Evolutionary conservation across 2,329 filamentous ascomycete genomes (phyloP), one percentile per base, ranked within the genome.

Genomic region (Cordyceps militaris): DNA sequence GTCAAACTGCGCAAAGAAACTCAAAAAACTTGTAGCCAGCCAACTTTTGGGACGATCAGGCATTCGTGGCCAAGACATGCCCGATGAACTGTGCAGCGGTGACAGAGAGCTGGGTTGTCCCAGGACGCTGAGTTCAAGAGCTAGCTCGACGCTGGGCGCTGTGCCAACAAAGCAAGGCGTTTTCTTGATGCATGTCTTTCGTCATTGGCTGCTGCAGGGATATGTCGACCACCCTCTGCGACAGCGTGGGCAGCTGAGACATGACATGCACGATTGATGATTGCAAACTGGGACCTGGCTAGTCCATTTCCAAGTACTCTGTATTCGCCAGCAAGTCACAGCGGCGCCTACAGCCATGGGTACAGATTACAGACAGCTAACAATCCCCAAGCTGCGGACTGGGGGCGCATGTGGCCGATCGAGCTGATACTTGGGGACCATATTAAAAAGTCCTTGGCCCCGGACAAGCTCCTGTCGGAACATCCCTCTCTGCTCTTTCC

Each of bases 281-380:
- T 40, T 38, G 34, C 34, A 57, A 50, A 51, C 38, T 50, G 55
- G n/a, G 55, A 51, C 47, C 55, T 57, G 55, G 55, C 55, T 57
- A 57, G 46, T 47, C 55, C 55, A 28, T n/a, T 46, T 38, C 40
- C n/a, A 57, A 34, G 46, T 14, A 23, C 28, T 42, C 34, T 24
- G 46, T 14, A 23, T 36, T 42, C 34, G 54, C 54, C 46, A 50
- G 55, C 55, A 40, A 32, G 28, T 36, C 19, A 23, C n/a, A n/a
- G n/a, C n/a, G 44, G 54, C 44, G 19, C 54, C 54, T 56, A 24
- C 32, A 11, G 21, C 24, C 54, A 48, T 38, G 38, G 38, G 23
- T 42, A 19, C 50, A 42, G 23, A 21, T 38, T 42, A 30, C 48
- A 36, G 48, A 56, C 34, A 34, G 46, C 16, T 36, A 44, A 49